Evolutionary conservation across 768 basidiomycete species (phyloP).

Genomic region (Trametes cingulata): DNA sequence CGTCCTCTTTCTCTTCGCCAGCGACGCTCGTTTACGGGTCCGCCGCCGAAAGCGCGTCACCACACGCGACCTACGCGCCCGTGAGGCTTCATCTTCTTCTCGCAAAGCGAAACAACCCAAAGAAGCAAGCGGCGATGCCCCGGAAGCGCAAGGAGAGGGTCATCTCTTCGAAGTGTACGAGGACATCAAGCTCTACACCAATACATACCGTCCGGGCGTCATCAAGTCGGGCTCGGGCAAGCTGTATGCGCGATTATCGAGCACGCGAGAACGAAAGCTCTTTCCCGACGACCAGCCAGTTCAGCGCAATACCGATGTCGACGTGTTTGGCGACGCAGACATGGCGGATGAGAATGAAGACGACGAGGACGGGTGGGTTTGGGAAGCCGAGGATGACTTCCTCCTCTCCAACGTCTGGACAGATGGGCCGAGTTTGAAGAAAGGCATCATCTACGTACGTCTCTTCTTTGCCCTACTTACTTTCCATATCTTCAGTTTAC

Average conservation of each 20-base stretch:
- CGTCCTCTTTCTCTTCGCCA: conserved; percentile 58
- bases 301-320: conserved; percentile 7
- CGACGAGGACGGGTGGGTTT: conserved; percentile 55
- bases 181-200: conserved; percentile 42
- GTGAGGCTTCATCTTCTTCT: not conserved
- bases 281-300: conserved; percentile 28
- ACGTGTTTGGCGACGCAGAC: conserved; percentile 2
- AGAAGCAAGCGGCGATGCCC: not conserved
- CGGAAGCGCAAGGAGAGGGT: conserved; percentile 33
- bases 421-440: conserved; percentile 38
- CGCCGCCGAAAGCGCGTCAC: conserved; percentile 2
- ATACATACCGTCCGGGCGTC: conserved; percentile 45
- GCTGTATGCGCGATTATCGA: conserved; percentile 31
- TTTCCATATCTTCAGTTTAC: not conserved
- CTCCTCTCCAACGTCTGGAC: conserved; percentile 62
- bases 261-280: conserved; percentile 34
- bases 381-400: conserved; percentile 72
- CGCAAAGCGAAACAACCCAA: not conserved
- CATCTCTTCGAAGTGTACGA: conserved; percentile 66
- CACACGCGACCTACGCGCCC: not conserved
- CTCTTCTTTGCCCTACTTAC: not conserved
- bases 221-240: conserved; percentile 40
- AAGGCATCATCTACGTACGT: conserved; percentile 66
- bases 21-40: conserved; percentile 23
- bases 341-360: conserved; percentile 23